Conservation (phyloP, 2,329 filamentous ascomycete genomes). For the Podosphaera aphanis region DNA sequence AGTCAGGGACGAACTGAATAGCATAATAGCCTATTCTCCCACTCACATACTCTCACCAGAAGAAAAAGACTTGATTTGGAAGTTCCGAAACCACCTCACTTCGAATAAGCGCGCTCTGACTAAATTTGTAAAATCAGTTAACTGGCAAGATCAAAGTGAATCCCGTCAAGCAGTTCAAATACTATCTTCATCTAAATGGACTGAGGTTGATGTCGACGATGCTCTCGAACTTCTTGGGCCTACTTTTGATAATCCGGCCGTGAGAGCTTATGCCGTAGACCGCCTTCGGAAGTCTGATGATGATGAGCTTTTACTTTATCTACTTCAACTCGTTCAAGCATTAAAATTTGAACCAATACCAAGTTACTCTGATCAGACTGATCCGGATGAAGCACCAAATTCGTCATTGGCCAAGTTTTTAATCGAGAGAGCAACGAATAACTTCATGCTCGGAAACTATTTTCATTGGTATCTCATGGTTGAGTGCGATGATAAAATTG, state of each 20-base stretch:
- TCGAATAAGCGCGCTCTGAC: constrained; percentile 80
- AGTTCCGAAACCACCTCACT: constrained; percentile 84
- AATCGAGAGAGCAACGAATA: constrained; percentile 66
- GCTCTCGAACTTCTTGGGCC: constrained; percentile 83
- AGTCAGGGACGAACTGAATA: constrained; percentile 78
- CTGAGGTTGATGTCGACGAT: constrained; percentile 89
- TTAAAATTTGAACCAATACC: constrained; percentile 70
- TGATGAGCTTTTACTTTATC: constrained; percentile 69
- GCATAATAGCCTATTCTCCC: constrained; percentile 76
- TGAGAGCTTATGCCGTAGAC: constrained; percentile 83
- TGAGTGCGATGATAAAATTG: constrained; percentile 57
- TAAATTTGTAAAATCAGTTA: constrained; percentile 94
- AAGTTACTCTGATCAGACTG: constrained; percentile 25
- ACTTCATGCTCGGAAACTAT: constrained; percentile 80
- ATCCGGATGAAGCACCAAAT: constrained; percentile 40
- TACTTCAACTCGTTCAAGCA: constrained; percentile 85
- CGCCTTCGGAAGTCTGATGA: constrained; percentile 80
- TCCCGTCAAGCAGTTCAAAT: constrained; percentile 75
- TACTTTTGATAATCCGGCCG: constrained; percentile 67
- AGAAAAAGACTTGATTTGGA: constrained; percentile 93
- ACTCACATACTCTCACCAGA: constrained; percentile 71
- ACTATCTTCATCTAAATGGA: constrained; percentile 54
- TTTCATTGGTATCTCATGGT: constrained; percentile 98
- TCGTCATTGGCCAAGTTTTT: constrained; percentile 78
- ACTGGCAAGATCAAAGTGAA: constrained; percentile 73